Evolutionary conservation across 2,329 filamentous ascomycete species (phyloP).

Genomic region (Trematosphaeria pertusa): DNA sequence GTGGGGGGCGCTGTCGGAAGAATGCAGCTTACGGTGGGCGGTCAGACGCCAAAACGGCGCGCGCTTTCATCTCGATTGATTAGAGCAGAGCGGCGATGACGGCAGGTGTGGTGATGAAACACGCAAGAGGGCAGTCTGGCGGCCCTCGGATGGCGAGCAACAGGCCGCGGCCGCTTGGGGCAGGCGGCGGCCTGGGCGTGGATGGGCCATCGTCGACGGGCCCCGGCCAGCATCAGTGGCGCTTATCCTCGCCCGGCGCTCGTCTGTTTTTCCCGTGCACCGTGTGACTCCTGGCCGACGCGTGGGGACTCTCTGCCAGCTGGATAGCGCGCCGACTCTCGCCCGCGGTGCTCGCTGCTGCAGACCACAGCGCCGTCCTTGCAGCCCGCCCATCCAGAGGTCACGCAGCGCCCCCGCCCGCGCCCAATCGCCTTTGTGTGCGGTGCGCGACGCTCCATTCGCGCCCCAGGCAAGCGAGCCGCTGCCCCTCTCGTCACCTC

Average conservation of each 20-base stretch:
- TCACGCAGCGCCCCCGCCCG: not conserved
- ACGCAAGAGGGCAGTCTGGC: not conserved
- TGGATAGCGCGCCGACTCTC: constrained; percentile 1
- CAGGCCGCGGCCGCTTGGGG: not conserved
- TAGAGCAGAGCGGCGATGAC: not conserved
- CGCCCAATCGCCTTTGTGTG: not conserved
- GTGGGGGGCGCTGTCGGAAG: constrained; percentile 4
- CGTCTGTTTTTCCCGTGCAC: not conserved
- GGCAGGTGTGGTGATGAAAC: not conserved
- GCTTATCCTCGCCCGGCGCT: not conserved
- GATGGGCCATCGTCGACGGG: not conserved
- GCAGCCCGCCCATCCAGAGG: constrained; percentile 1
- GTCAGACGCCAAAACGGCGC: constrained; percentile 4
- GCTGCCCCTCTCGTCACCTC: constrained; percentile 4
- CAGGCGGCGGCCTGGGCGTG: not conserved
- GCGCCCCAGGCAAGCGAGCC: not conserved
- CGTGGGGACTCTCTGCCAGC: constrained; percentile 12
- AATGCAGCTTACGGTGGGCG: constrained; percentile 2
- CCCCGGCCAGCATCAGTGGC: not conserved
- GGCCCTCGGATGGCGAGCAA: not conserved
- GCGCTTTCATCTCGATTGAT: constrained; percentile 3
- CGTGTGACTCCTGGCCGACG: constrained; percentile 6
- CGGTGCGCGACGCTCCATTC: not conserved
- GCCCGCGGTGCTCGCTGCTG: not conserved
- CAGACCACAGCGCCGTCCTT: constrained; percentile 1